These are phyloP conservation scores for Phenoliferia sp. DNA, from an alignment of 1,284 basidiomycete species.

Conservation along the genomic window DNA sequence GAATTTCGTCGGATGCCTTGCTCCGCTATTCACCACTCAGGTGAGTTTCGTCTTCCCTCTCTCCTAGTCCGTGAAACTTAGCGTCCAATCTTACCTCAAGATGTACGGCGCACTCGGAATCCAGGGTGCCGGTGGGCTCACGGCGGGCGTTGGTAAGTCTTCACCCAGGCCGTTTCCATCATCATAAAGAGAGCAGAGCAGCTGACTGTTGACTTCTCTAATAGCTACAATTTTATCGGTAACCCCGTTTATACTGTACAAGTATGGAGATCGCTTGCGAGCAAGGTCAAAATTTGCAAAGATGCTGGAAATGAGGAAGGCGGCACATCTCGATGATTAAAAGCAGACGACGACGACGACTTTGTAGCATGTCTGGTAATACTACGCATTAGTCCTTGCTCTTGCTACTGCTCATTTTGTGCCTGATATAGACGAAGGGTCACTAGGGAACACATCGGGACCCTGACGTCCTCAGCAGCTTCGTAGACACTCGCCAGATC, in stretches of 20 bases:
- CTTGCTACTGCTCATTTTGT: no score
- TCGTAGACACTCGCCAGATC: no score
- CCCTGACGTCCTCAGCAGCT: not conserved
- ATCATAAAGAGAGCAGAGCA: no score
- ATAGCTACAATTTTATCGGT: constrained; percentile 13
- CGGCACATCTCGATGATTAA: no score
- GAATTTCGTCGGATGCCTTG: constrained; percentile 20
- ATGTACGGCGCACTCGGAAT: constrained; percentile 25
- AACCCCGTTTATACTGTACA: constrained; percentile 29
- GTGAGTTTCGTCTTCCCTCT: not conserved
- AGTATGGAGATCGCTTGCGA: constrained; percentile 15
- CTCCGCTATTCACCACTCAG: constrained; percentile 12
- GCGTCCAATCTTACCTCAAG: not conserved
- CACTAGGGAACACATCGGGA: no score
- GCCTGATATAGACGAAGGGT: no score
- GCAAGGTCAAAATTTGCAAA: constrained; percentile 24
- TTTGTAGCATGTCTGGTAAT: no score
- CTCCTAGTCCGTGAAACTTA: not conserved
- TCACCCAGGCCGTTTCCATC: not conserved
- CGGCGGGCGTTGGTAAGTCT: constrained; percentile 8
- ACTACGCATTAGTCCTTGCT: no score
- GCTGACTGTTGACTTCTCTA: not conserved
- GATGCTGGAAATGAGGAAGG: constrained; percentile 59
- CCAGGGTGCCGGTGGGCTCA: constrained; percentile 22
- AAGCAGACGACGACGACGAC: no score